Conservation (phyloP, 23 red algal genomes). For the Agarophyton chilense region DNA sequence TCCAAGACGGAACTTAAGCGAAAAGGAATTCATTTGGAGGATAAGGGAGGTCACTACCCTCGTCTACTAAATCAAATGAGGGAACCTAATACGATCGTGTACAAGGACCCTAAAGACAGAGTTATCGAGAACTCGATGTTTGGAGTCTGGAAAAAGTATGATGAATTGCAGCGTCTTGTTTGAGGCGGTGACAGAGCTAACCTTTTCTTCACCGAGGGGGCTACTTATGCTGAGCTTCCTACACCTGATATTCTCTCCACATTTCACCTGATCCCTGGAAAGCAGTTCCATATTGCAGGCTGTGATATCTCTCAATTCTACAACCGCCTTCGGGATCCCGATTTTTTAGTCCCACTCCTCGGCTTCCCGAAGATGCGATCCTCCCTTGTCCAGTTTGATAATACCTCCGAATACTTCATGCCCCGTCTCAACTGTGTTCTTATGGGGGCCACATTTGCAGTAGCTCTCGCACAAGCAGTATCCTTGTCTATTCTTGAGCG, state of each 20-base stretch:
- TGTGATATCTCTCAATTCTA: no score
- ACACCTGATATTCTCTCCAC: not conserved
- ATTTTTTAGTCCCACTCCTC: no score
- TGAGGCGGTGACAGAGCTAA: not conserved
- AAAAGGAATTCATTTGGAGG: not conserved
- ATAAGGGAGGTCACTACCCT: not conserved
- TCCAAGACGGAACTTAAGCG: no score
- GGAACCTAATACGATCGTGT: not conserved
- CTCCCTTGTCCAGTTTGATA: not conserved
- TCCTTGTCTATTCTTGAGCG: not conserved
- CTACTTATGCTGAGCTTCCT: not conserved
- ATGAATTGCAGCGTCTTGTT: not conserved
- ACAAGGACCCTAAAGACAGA: not conserved
- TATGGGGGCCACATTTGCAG: not conserved
- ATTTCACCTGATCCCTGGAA: not conserved
- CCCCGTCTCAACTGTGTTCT: not conserved
- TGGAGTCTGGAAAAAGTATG: constrained; percentile 6
- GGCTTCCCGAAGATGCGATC: no score
- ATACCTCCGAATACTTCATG: not conserved
- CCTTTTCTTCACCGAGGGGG: not conserved
- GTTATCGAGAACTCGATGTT: constrained; percentile 15
- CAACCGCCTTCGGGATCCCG: no score
- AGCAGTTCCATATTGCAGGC: no score
- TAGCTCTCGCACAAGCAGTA: not conserved
- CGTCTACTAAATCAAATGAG: not conserved